phyloP scores from a whole-genome alignment of 108 stramenopile genomes.

The Nitzschia sp. region DNA sequence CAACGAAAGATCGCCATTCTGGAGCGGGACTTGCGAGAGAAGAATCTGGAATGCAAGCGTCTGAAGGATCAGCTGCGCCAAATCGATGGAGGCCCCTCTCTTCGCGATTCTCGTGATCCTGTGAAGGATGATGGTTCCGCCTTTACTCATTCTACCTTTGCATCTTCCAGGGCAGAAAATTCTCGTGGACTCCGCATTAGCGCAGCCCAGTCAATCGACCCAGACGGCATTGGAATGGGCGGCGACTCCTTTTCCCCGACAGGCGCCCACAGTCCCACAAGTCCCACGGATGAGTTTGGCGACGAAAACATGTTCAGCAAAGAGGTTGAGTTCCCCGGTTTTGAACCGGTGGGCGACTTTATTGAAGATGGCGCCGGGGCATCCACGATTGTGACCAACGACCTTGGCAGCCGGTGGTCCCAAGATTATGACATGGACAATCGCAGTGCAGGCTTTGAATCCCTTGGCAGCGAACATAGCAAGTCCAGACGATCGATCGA shows the following conservation, averaged over 20 bases:
- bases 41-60: constrained; percentile 41
- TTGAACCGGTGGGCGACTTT: neutral
- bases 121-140: constrained; percentile 22
- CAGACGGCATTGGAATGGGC: constrained; percentile 4
- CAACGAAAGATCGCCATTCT: constrained; percentile 38
- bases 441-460: constrained; percentile 27
- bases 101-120: constrained; percentile 19
- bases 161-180: neutral
- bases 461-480: constrained; percentile 16
- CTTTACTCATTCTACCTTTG: constrained; percentile 19
- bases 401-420: constrained; percentile 13
- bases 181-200: constrained; percentile 10
- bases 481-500: constrained; percentile 42
- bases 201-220: constrained; percentile 1
- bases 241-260: constrained; percentile 3
- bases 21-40: constrained; percentile 44
- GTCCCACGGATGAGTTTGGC: constrained; percentile 3
- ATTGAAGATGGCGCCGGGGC: constrained; percentile 7
- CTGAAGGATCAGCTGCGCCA: constrained; percentile 42
- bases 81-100: constrained; percentile 25
- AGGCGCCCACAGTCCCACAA: neutral
- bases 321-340: constrained; percentile 15
- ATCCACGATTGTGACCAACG: constrained; percentile 1
- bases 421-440: constrained; percentile 30
- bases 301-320: constrained; percentile 7